Evolutionary conservation across 164 flowering plant genomes (phyloP).

Genomic region (Chimonanthus praecox): DNA sequence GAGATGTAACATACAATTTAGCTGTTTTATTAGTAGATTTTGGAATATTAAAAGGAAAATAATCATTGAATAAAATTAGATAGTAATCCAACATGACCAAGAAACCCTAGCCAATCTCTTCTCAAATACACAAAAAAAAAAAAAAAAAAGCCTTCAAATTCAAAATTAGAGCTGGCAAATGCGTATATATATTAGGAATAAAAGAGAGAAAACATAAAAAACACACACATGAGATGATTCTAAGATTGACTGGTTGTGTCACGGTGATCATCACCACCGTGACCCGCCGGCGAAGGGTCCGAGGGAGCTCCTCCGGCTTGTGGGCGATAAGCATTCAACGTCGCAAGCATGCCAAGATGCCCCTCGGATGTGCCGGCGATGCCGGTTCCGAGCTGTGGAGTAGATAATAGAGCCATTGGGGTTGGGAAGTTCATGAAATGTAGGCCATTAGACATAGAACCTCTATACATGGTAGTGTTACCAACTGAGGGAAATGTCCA

Average conservation of each 20-base stretch:
- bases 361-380: conserved; percentile 32
- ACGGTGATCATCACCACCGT: conserved; percentile 51
- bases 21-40: no score
- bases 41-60: no score
- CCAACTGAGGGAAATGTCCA: conserved; percentile 42
- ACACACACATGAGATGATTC: not conserved
- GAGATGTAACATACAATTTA: no score
- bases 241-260: conserved; percentile 34
- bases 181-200: no score
- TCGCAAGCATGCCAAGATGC: conserved; percentile 63
- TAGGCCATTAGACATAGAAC: conserved; percentile 46
- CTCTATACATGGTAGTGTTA: conserved; percentile 35
- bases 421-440: conserved; percentile 72
- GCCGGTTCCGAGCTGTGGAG: conserved; percentile 43
- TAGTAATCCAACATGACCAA: no score
- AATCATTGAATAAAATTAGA: no score
- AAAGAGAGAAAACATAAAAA: no score
- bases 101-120: no score
- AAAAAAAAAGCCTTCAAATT: no score
- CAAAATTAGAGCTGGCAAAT: no score
- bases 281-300: conserved; percentile 22
- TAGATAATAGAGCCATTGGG: conserved; percentile 48
- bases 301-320: conserved; percentile 15
- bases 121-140: no score
- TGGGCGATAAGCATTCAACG: conserved; percentile 47